Evolutionary conservation across 331 rosid genomes (phyloP), one percentile per base, ranked within the genome.

Genomic region (Erythrophleum ivorense): DNA sequence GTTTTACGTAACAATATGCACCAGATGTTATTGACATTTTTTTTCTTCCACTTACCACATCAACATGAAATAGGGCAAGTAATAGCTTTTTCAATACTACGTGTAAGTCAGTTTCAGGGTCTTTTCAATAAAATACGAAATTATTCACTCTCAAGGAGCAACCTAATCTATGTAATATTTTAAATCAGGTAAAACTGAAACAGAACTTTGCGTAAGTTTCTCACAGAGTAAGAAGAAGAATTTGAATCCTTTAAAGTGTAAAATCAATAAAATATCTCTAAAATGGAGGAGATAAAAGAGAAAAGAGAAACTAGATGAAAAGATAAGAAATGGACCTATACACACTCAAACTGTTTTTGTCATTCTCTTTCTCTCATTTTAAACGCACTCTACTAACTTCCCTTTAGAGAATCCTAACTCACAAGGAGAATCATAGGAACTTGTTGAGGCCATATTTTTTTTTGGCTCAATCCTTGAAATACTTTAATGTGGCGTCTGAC

Each of bases 161-260:
- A 41, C 19, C 59, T 73, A 13, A 73, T 73, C 12, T 82, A 19
- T 45, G 29, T 6, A 36, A 68, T 21, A 73, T 40, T 13, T 38
- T 43, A 73, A 18, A 29, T 13, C 48, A 31, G 43, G 73, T 45
- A 49, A 68, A 52, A 16, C 13, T 75, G 64, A 69, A 75, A 58
- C 45, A 74, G 50, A 84, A 34, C 57, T 43, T 75, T 9, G 62
- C 41, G 13, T 14, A 57, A 75, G 33, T 29, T 73, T 79, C 74
- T 24, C 69, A 40, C 75, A 33, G 73, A 76, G 76, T 13, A 24
- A 69, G 40, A 45, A 60, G 63, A 62, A 62, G 68, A 62, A 19
- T 62, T 12, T 29, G 68, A 31, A 60, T 60, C 12, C 5, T 36
- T 29, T 60, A 60, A 11, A 62, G 43, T 31, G n/a, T 4, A 29